phyloP scores from a whole-genome alignment of 176 grass and related monocot species.

The Pontederia paniculata region DNA sequence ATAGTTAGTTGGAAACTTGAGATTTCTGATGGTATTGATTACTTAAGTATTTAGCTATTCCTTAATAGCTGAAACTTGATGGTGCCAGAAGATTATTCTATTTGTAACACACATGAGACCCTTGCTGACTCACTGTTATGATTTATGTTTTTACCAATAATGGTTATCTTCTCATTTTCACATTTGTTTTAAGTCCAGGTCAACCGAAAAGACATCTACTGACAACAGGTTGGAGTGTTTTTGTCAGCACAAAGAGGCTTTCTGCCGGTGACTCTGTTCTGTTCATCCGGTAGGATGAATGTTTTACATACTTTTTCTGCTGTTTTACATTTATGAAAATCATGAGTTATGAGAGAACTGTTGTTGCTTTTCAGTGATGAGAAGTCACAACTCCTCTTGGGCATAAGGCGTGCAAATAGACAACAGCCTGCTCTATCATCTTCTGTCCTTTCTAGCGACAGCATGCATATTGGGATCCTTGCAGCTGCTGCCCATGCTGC shows the following conservation, averaged over 20 bases:
- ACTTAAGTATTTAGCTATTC: too few relatives aligned
- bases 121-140: too few relatives aligned
- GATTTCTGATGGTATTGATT: too few relatives aligned
- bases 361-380: slow-evolving; percentile 59
- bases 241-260: slow-evolving; percentile 82
- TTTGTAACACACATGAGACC: too few relatives aligned
- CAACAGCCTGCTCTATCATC: slow-evolving; percentile 86
- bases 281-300: slow-evolving; percentile 57
- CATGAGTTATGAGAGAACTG: slow-evolving; percentile 4
- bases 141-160: not conserved
- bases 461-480: slow-evolving; percentile 96
- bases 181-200: slow-evolving; percentile 42
- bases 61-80: too few relatives aligned
- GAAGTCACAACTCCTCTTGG: slow-evolving; percentile 96
- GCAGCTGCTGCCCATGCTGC: slow-evolving; percentile 95
- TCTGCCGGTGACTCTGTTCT: slow-evolving; percentile 91
- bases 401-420: slow-evolving; percentile 63
- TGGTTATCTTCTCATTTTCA: not conserved
- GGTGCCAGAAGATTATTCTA: too few relatives aligned
- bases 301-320: not conserved
- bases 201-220: slow-evolving; percentile 96
- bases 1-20: too few relatives aligned
- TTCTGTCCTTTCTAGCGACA: slow-evolving; percentile 93
- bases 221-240: slow-evolving; percentile 98
- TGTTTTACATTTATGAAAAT: not conserved